Base-by-base conservation (phyloP, 2,329 filamentous ascomycete genomes). In the Aspergillus novofumigatus region DNA sequence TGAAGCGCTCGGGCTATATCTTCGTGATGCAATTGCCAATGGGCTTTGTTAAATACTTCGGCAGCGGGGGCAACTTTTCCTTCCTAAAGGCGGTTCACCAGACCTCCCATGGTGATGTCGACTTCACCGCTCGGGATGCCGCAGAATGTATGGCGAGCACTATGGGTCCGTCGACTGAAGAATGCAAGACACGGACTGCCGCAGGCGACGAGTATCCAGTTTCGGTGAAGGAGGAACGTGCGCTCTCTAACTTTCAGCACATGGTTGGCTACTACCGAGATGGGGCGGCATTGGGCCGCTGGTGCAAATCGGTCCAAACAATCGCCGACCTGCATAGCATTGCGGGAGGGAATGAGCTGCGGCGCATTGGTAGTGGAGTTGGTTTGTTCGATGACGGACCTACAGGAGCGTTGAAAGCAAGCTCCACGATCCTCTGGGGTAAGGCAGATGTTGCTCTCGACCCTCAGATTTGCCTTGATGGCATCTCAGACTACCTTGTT, bases 231-330 rank as follows among this genome's bases (percentile, higher is more conserved):
- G 65, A 63, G 32, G 64, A 69, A 26, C 74, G 80, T 11, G 67
- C 75, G 2, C 66, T 69, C 29, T 76, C 75, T 25, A 81, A 80
- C 56, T 82, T 82, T 72, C 69, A 74, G 11, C 75, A 83, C 59
- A 81, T 81, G 64, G 78, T 81, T 25, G 70, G 75, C 11, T 78
- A 84, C 54, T 86, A 86, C 68, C 78, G 81, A 32, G 77, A 86
- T 47, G 77, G 77, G 2, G 71, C 82, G 0, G 69, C 76, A 21
- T 58, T 67, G 3, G 68, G 68, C 0, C 68, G 66, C 11, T 86
- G 83, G 83, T 69, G 73, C 35, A 83, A 83, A 62, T 80, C 79
- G 1, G 66, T 81, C 25, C 76, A 82, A 59, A 80, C 76, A 0
- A 75, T 83, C 21, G 72, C 77, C 14, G 74, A 72, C 3, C 72